A percentile compares a stretch with the other conserved stretches of the same genome.
Evolutionary conservation across 2,329 filamentous ascomycete genomes (phyloP).

Genomic region (Colletotrichum eremochloae): DNA sequence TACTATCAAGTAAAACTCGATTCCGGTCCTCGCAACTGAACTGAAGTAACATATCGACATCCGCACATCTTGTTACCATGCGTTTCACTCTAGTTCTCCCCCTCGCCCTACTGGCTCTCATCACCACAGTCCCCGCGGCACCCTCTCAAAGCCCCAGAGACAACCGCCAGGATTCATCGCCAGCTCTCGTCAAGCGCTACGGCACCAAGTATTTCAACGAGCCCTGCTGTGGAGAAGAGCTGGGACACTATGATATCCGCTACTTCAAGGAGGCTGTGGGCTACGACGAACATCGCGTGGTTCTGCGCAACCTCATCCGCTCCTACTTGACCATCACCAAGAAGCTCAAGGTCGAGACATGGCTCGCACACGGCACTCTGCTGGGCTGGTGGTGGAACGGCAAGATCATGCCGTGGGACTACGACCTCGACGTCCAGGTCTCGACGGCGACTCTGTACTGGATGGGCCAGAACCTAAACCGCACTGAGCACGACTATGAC

Average conservation of each 20-base stretch:
- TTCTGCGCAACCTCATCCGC: conserved; percentile 77
- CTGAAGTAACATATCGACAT: background rate
- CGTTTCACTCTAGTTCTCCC: conserved; percentile 28
- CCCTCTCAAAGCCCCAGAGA: conserved; percentile 28
- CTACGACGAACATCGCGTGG: conserved; percentile 75
- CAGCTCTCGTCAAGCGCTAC: conserved; percentile 26
- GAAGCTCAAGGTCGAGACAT: conserved; percentile 78
- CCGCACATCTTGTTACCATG: conserved; percentile 12
- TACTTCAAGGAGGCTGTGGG: conserved; percentile 75
- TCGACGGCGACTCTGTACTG: conserved; percentile 74
- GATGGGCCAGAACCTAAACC: conserved; percentile 76
- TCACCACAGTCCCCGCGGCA: conserved; percentile 23
- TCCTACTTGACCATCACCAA: conserved; percentile 79
- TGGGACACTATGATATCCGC: conserved; percentile 81
- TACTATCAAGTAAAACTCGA: background rate
- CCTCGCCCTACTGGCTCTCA: conserved; percentile 29
- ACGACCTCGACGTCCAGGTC: conserved; percentile 86
- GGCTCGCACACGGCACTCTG: conserved; percentile 88
- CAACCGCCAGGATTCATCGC: conserved; percentile 1
- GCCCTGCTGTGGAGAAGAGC: conserved; percentile 69
- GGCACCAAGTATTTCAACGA: conserved; percentile 74
- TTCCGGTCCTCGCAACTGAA: background rate
- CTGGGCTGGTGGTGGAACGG: conserved; percentile 93
- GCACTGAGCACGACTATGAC: conserved; percentile 72
- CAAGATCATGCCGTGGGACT: conserved; percentile 85